Evolutionary conservation across 441 rosid genomes (phyloP).

Genomic region (Populus hybrid): DNA sequence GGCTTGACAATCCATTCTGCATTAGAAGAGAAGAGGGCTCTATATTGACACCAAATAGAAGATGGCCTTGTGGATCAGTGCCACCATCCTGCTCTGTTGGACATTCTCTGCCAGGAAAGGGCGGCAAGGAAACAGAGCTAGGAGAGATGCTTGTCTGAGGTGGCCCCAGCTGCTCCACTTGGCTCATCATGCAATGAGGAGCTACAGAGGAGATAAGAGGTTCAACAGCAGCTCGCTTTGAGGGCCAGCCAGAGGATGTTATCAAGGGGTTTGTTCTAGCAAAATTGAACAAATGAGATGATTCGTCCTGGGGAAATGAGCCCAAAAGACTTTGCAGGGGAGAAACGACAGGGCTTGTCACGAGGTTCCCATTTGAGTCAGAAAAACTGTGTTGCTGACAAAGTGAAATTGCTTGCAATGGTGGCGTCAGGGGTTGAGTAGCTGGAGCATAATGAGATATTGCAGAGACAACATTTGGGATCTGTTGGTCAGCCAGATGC

Average conservation of each 20-base stretch:
- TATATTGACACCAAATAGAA: conserved; percentile 88
- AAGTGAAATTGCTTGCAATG: conserved; percentile 57
- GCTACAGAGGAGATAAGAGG: conserved; percentile 55
- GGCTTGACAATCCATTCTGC: conserved; percentile 76
- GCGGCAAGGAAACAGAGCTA: conserved; percentile 74
- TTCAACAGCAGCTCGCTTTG: conserved; percentile 83
- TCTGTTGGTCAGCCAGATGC: conserved; percentile 63
- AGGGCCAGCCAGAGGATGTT: conserved; percentile 75
- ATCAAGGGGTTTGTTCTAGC: conserved; percentile 57
- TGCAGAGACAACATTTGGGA: conserved; percentile 47
- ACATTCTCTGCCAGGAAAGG: conserved; percentile 95
- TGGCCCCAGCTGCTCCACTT: conserved; percentile 68
- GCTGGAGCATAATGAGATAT: conserved; percentile 59
- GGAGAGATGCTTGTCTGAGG: conserved; percentile 56
- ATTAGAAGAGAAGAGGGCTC: conserved; percentile 84
- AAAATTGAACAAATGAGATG: conserved; percentile 62
- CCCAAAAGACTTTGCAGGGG: conserved; percentile 81
- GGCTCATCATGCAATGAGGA: conserved; percentile 52
- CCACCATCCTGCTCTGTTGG: conserved; percentile 75
- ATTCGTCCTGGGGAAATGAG: conserved; percentile 71
- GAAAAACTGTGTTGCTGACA: conserved; percentile 85
- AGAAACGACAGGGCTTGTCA: conserved; percentile 47
- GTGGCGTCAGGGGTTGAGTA: conserved; percentile 58
- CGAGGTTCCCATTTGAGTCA: conserved; percentile 68
- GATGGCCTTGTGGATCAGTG: conserved; percentile 80